Base-by-base conservation (phyloP, 352 stramenopile genomes). In the Phytopythium sindhum region DNA sequence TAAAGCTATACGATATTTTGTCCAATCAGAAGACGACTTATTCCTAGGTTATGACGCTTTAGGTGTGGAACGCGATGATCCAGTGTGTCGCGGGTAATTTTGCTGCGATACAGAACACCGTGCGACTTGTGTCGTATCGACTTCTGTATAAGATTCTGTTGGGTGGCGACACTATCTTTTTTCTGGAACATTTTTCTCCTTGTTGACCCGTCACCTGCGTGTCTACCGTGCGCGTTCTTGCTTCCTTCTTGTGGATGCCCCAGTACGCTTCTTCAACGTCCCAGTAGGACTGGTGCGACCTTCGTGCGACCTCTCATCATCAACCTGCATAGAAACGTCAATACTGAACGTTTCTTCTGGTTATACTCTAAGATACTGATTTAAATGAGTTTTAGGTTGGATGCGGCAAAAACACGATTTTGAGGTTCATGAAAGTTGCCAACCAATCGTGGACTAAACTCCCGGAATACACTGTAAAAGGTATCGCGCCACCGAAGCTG, bases 251-350 rank as follows among this genome's bases (percentile, higher is more conserved):
- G 28, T 21, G 26, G 47, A 53, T 26, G 47, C n/a, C 2, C 24
- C 23, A 37, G 48, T n/a, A 0, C 51, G 28, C 51, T 45, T 45
- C 52, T 58, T 58, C 52, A 58, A 58, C 52, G 10, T 45, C 28
- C 11, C 10, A 19, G 19, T 19, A n/a, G 11, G 24, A 3, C 47
- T 58, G 21, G 52, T 15, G 31, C 52, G 11, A 58, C 52, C 21
- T 58, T 58, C 52, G 52, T 8, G 52, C 52, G 52, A 58, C 52
- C 17, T 37, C 8, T 21, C 15, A 4, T 24, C 12, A 23, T 17
- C 26, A 35, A 28, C 9, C n/a, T 15, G 26, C 50, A 56, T 26
- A 56, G 12, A 56, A 35, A 56, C 50, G 50, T 57, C 28, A 19
- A 35, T 26, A 17, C 50, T 56, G 50, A 56, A 56, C 28, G 50